Evolutionary conservation across 2,329 filamentous ascomycete genomes (phyloP).

Genomic region (Xylaria multiplex): DNA sequence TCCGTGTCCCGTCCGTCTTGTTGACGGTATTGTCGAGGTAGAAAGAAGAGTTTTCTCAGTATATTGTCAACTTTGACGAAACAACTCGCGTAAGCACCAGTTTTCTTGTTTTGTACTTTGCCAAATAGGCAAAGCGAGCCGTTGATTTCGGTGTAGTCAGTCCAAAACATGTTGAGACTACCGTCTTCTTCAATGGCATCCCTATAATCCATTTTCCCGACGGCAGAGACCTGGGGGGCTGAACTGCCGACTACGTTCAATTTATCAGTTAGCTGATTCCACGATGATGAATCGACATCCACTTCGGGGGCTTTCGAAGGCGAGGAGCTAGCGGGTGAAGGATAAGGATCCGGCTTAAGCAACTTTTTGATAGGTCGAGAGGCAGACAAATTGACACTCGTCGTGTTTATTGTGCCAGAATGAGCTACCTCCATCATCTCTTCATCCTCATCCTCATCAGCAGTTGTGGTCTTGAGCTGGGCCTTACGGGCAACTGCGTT

Average conservation of each 20-base stretch:
- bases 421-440: constrained; percentile 90
- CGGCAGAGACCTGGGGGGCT: constrained; percentile 66
- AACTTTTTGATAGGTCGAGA: constrained; percentile 81
- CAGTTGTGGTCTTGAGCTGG: constrained; percentile 59
- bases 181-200: constrained; percentile 95
- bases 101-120: constrained; percentile 91
- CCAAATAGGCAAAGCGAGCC: constrained; percentile 94
- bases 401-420: constrained; percentile 71
- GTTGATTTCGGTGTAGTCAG: constrained; percentile 92
- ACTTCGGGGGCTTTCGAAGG: constrained; percentile 70
- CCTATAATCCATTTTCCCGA: constrained; percentile 83
- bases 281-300: constrained; percentile 80
- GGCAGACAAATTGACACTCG: constrained; percentile 86
- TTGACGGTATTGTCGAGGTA: constrained; percentile 75
- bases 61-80: constrained; percentile 98
- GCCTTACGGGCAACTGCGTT: constrained; percentile 80
- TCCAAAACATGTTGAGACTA: constrained; percentile 94
- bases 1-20: constrained; percentile 72
- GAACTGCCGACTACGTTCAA: constrained; percentile 86
- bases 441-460: constrained; percentile 78
- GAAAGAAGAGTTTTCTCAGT: constrained; percentile 88
- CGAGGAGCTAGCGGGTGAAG: constrained; percentile 80
- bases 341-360: constrained; percentile 72
- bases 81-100: constrained; percentile 82
- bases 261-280: constrained; percentile 87